Percentiles rank a stretch among this genome's conserved stretches.
Conservation (phyloP, 495 filamentous ascomycete genomes). For the Bacidia rubella region DNA sequence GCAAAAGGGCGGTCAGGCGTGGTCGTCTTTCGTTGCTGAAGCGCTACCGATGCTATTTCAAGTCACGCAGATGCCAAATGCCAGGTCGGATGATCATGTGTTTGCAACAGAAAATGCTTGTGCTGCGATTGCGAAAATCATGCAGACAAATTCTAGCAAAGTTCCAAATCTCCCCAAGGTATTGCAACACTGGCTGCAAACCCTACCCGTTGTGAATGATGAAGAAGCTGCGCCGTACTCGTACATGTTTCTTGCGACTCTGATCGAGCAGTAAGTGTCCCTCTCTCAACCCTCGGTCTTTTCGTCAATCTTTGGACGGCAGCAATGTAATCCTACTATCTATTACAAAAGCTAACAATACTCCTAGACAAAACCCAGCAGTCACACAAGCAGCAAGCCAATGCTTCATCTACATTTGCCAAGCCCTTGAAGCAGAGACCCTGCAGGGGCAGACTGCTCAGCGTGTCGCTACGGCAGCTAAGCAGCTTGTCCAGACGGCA, state of each 20-base stretch:
- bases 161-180: slow-evolving; percentile 61
- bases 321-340: background rate
- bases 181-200: slow-evolving; percentile 70
- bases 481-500: slow-evolving; percentile 54
- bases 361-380: slow-evolving; percentile 66
- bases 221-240: slow-evolving; percentile 96
- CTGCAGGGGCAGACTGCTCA: slow-evolving; percentile 67
- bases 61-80: slow-evolving; percentile 62
- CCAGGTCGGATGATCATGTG: slow-evolving; percentile 82
- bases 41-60: slow-evolving; percentile 72
- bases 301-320: background rate
- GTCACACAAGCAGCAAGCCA: slow-evolving; percentile 53
- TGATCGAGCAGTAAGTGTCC: slow-evolving; percentile 81
- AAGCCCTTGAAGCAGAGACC: slow-evolving; percentile 82
- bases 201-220: slow-evolving; percentile 82
- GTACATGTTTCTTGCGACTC: slow-evolving; percentile 76
- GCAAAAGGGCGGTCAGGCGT: slow-evolving; percentile 73
- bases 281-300: background rate
- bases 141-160: slow-evolving; percentile 71
- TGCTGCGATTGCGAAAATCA: slow-evolving; percentile 89
- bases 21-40: slow-evolving; percentile 69
- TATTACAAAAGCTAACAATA: slow-evolving; percentile 14
- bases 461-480: slow-evolving; percentile 59
- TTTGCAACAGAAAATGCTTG: slow-evolving; percentile 98
- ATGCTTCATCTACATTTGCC: slow-evolving; percentile 68